Evolutionary conservation across 2,329 filamentous ascomycete genomes (phyloP).

Genomic region (Pezicula radicicola): DNA sequence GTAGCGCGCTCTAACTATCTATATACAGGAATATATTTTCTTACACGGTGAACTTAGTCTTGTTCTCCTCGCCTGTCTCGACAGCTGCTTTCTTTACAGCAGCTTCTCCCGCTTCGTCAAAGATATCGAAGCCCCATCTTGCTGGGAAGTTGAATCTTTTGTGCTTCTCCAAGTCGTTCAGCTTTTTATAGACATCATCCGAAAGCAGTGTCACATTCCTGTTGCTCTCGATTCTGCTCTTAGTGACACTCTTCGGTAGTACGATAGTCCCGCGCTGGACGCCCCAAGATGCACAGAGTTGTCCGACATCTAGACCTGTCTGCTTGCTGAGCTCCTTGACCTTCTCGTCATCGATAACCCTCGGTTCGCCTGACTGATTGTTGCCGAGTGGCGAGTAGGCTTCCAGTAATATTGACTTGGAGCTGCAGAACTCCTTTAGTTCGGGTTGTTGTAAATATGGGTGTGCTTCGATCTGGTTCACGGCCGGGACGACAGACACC

Average conservation of each 20-base stretch:
- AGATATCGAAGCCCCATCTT: slow-evolving; percentile 42
- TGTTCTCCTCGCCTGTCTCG: slow-evolving; percentile 33
- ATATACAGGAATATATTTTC: not conserved
- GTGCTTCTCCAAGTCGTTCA: slow-evolving; percentile 37
- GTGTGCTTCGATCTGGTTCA: slow-evolving; percentile 63
- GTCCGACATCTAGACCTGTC: slow-evolving; percentile 40
- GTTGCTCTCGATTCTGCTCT: slow-evolving; percentile 40
- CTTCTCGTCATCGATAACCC: slow-evolving; percentile 57
- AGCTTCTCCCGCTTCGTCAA: slow-evolving; percentile 37
- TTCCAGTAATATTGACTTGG: slow-evolving; percentile 44
- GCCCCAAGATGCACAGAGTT: slow-evolving; percentile 46
- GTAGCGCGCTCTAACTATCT: not conserved
- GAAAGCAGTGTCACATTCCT: too few relatives aligned
- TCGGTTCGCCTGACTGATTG: slow-evolving; percentile 30
- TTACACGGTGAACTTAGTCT: slow-evolving; percentile 47
- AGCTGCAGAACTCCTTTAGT: slow-evolving; percentile 43
- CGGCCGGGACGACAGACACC: slow-evolving; percentile 41
- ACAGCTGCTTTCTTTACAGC: slow-evolving; percentile 51
- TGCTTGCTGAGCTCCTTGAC: slow-evolving; percentile 58
- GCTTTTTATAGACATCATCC: slow-evolving; percentile 23
- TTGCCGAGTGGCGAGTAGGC: slow-evolving; percentile 40
- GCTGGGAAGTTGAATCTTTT: slow-evolving; percentile 41
- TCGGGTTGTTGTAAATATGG: slow-evolving; percentile 57
- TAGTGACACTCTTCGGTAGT: slow-evolving; percentile 51
- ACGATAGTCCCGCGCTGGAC: slow-evolving; percentile 49